Evolutionary conservation across 148 eudicot species (phyloP), one percentile per base, ranked within the genome.

Genomic region (Fallopia convolvulus): DNA sequence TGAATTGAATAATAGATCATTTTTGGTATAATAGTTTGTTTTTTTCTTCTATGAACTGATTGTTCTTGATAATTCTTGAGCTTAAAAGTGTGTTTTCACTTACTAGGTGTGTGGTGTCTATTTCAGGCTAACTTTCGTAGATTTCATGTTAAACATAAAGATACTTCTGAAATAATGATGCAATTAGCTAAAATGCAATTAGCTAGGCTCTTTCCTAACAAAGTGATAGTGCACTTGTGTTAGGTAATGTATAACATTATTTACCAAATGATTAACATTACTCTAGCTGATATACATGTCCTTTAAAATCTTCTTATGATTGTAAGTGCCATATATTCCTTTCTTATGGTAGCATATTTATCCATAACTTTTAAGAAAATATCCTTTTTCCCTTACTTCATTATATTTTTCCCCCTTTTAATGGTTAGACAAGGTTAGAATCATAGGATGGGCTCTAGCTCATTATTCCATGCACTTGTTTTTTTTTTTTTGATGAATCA

Each of bases 391-490:
- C 33, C 70, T 63, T 6, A 58, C 12, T 63, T 3, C 6, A 26
- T 52, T 17, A 26, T 1, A 26, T 36, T 36, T 36, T 30, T 1
- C 70, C 2, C 6, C 40, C 32, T 30, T 74, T 75, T 48, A 78
- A 58, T 61, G 77, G 72, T 30, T 75, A 92, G 99, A 83, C 83
- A 96, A 80, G 47, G 97, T 92, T 80, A 91, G 92, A 85, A 81
- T 87, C 26, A 63, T 89, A 80, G 97, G 97, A 23, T 95, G 99
- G 99, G 99, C 97, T 80, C 76, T 91, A 53, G 84, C 89, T 81
- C 93, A 91, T 83, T 94, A 92, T 74, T 87, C 88, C 10, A 95
- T 92, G 99, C 81, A 86, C 56, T 71, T 26, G 0, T 81, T 83
- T n/a, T n/a, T n/a, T n/a, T n/a, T n/a, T n/a, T n/a, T n/a, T n/a